These are phyloP conservation scores for Annulohypoxylon bovei DNA, from an alignment of 495 filamentous ascomycete genomes.

Conservation along the genomic window DNA sequence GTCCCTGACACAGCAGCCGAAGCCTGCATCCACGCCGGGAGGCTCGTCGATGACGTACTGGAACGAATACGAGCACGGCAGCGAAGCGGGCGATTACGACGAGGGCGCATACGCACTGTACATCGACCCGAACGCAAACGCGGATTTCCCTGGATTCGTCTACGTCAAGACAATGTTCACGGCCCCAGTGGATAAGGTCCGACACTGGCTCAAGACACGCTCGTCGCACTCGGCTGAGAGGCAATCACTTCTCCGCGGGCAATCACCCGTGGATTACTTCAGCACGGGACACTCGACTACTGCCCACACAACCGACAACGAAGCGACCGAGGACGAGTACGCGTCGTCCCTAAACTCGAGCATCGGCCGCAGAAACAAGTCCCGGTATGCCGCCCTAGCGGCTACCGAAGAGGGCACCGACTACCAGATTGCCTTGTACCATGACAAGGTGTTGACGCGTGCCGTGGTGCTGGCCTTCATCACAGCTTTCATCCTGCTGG, in stretches of 20 bases:
- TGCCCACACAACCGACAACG: conserved; percentile 29
- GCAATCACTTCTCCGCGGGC: conserved; percentile 48
- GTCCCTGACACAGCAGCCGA: conserved; percentile 24
- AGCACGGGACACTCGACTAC: conserved; percentile 33
- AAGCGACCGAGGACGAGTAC: conserved; percentile 41
- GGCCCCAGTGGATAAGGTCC: conserved; percentile 56
- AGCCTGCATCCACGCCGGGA: conserved; percentile 20
- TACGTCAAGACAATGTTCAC: conserved; percentile 54
- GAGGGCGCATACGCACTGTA: conserved; percentile 64
- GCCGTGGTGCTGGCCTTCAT: conserved; percentile 56
- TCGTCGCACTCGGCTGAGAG: conserved; percentile 37
- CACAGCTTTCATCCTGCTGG: conserved; percentile 61
- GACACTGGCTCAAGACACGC: conserved; percentile 52
- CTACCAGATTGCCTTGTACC: conserved; percentile 51
- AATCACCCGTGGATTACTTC: conserved; percentile 47
- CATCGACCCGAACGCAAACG: conserved; percentile 62
- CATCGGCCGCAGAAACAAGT: conserved; percentile 33
- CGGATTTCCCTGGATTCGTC: conserved; percentile 58
- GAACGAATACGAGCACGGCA: conserved; percentile 74
- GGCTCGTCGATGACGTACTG: conserved; percentile 58
- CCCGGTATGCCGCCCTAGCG: conserved; percentile 55
- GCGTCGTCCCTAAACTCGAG: conserved; percentile 40
- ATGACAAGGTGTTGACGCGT: conserved; percentile 59
- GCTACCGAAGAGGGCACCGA: conserved; percentile 47
- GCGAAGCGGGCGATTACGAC: conserved; percentile 61